Evolutionary conservation across 306 rosid species (phyloP), one percentile per base, ranked within the genome.

Genomic region (Oemleria cerasiformis): DNA sequence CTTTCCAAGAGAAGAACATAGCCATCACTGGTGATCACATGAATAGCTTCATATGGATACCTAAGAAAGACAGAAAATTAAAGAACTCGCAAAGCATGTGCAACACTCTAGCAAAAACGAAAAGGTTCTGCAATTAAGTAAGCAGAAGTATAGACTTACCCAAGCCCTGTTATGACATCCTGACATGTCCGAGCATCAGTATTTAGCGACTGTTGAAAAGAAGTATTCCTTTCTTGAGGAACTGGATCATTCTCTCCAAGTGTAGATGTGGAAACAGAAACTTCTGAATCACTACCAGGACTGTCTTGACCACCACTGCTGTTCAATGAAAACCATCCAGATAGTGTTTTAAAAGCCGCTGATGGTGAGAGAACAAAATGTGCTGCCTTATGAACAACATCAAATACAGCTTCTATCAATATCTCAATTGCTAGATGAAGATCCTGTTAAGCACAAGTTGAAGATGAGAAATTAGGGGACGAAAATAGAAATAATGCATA

Each of bases 151-250:
- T 15, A 67, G 62, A 45, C 75, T 81, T 85, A 93, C 98, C 98
- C 98, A 68, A 88, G 90, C 75, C 90, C 98, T 2, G 93, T 88
- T 81, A 93, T 93, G 64, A 93, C 98, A 87, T 93, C 98, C 79
- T 88, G 92, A 75, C 98, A 93, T 36, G 98, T 93, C 62, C 98
- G 83, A 15, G 97, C 88, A 78, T 93, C 98, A 5, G 98, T 93
- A 78, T 93, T 93, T 42, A 93, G 75, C 38, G 98, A 77, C 70
- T 85, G 85, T 13, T 76, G 77, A 39, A 85, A 88, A 25, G 84
- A 63, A 40, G 75, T 43, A 57, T 49, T 86, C 79, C 79, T 80
- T 80, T 83, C 84, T 5, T 70, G 65, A 57, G 80, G 85, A 66
- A 55, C 66, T 39, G 87, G 83, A 79, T 76, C 92, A 75, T 76